Evolutionary conservation across 306 rosid species (phyloP).

Genomic region (Arachis hypogaea): DNA sequence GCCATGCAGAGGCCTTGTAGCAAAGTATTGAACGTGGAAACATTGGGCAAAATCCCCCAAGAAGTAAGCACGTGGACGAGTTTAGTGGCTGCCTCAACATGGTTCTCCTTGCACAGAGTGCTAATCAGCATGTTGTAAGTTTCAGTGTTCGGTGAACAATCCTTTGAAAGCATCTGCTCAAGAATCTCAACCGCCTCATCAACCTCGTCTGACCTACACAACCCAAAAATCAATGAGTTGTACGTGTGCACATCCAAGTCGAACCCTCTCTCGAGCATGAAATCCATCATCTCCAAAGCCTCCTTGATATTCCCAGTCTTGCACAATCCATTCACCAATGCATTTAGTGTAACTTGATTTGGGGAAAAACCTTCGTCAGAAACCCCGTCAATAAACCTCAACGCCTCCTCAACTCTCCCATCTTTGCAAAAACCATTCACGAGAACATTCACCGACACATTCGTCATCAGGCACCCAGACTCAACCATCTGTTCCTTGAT

Average conservation of each 20-base stretch:
- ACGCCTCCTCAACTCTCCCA: constrained; percentile 71
- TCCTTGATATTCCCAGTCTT: constrained; percentile 65
- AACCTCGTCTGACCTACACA: constrained; percentile 72
- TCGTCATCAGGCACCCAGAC: constrained; percentile 53
- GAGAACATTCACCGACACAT: constrained; percentile 70
- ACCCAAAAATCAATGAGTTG: constrained; percentile 74
- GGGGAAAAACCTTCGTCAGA: constrained; percentile 65
- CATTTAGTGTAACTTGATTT: constrained; percentile 71
- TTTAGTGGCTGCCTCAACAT: constrained; percentile 76
- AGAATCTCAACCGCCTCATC: constrained; percentile 79
- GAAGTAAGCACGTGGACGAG: constrained; percentile 62
- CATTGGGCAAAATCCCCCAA: constrained; percentile 83
- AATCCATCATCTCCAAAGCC: constrained; percentile 77
- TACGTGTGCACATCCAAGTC: constrained; percentile 80
- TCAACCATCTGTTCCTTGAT: constrained; percentile 72
- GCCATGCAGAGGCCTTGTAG: constrained; percentile 79
- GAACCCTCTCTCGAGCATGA: constrained; percentile 80
- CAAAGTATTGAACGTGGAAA: constrained; percentile 82
- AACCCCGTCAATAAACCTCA: constrained; percentile 63
- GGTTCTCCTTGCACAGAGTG: constrained; percentile 76
- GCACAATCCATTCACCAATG: constrained; percentile 80
- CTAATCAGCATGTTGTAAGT: constrained; percentile 78
- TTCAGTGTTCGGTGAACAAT: constrained; percentile 72
- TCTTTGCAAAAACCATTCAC: constrained; percentile 78
- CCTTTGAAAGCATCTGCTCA: constrained; percentile 69